Percentiles rank a stretch among this genome's conserved stretches.
Evolutionary conservation across 2,329 filamentous ascomycete genomes (phyloP).

Genomic region (Trichothecium roseum): DNA sequence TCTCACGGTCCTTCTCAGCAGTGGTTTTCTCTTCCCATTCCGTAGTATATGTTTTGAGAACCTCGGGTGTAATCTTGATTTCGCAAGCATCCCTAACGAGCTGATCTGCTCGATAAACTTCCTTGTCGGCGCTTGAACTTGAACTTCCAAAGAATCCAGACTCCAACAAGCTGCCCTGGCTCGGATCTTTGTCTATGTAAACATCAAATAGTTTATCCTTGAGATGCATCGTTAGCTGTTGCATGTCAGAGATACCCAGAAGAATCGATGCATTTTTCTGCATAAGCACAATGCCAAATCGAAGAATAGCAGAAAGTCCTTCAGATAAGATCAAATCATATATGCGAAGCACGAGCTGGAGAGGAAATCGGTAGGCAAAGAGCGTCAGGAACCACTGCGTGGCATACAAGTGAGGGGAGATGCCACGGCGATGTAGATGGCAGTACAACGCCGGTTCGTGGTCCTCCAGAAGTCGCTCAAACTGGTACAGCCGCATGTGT

Average conservation of each 20-base stretch:
- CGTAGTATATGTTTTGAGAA: slow-evolving; percentile 65
- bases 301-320: slow-evolving; percentile 83
- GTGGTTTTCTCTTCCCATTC: slow-evolving; percentile 92
- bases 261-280: slow-evolving; percentile 78
- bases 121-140: slow-evolving; percentile 81
- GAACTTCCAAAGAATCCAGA: slow-evolving; percentile 96
- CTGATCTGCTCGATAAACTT: slow-evolving; percentile 89
- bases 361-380: slow-evolving; percentile 95
- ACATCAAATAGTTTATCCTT: slow-evolving; percentile 94
- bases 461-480: slow-evolving; percentile 88
- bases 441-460: slow-evolving; percentile 90
- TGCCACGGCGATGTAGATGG: slow-evolving; percentile 78
- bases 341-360: slow-evolving; percentile 90
- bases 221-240: slow-evolving; percentile 74
- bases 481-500: slow-evolving; percentile 88
- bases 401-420: slow-evolving; percentile 86
- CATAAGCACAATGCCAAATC: slow-evolving; percentile 93
- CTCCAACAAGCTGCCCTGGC: slow-evolving; percentile 85
- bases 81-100: slow-evolving; percentile 88
- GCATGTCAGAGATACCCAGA: slow-evolving; percentile 83
- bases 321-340: slow-evolving; percentile 94
- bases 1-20: slow-evolving; percentile 71
- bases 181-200: slow-evolving; percentile 91
- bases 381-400: slow-evolving; percentile 98
- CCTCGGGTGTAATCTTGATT: slow-evolving; percentile 73